phyloP scores from a whole-genome alignment of 2,329 filamentous ascomycete species.

The Phoma herbarum region DNA sequence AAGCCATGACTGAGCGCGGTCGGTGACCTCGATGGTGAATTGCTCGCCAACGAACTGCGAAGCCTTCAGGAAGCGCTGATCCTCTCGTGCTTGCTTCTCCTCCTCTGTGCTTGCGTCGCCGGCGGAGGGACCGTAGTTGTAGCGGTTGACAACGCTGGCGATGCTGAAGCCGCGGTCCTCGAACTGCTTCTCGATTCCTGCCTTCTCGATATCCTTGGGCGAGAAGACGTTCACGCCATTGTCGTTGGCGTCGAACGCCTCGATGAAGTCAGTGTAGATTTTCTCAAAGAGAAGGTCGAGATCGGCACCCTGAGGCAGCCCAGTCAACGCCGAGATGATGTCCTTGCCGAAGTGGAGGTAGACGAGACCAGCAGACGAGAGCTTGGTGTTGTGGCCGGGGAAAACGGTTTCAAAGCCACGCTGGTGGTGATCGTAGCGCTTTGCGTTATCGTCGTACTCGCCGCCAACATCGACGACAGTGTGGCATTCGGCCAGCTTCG shows the following conservation, averaged over 20 bases:
- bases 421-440: conserved; percentile 98
- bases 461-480: conserved; percentile 98
- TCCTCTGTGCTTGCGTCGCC: conserved; percentile 47
- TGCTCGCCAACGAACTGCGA: conserved; percentile 87
- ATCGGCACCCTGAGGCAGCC: conserved; percentile 68
- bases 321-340: conserved; percentile 76
- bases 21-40: conserved; percentile 82
- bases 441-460: conserved; percentile 78
- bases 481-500: conserved; percentile 80
- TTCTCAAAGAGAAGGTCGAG: conserved; percentile 83
- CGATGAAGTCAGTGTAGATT: conserved; percentile 91
- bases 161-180: conserved; percentile 83
- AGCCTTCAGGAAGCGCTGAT: conserved; percentile 79
- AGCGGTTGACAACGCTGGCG: conserved; percentile 85
- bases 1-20: conserved; percentile 80
- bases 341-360: conserved; percentile 93
- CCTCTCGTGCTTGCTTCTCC: conserved; percentile 74
- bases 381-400: conserved; percentile 83
- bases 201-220: conserved; percentile 70
- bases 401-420: conserved; percentile 88
- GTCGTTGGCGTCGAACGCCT: conserved; percentile 97
- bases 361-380: conserved; percentile 91
- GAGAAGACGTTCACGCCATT: conserved; percentile 91
- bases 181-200: conserved; percentile 83
- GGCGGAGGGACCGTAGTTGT: conserved; percentile 71